A percentile compares a stretch with the other conserved stretches of the same genome.
Conservation (phyloP, 148 eudicot genomes). For the Salicornia ramosissima region DNA sequence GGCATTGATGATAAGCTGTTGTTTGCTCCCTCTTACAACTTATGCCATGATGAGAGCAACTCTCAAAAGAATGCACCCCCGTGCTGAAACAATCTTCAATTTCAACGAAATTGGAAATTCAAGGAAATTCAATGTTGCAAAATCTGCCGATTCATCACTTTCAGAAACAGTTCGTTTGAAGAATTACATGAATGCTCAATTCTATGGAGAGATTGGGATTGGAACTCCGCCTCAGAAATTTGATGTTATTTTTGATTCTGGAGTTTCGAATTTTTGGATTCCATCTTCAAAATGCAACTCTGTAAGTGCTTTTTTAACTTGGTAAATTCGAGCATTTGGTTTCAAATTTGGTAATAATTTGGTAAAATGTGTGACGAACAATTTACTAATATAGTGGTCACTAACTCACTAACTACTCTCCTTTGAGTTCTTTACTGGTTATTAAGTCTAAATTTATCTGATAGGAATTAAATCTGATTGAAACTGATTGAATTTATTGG, state of each 20-base stretch:
- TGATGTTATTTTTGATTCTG: conserved; percentile 76
- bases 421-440: no score
- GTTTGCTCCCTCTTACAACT: conserved; percentile 36
- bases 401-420: no score
- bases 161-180: conserved; percentile 45
- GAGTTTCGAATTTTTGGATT: conserved; percentile 69
- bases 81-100: conserved; percentile 30
- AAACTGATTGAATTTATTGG: no score
- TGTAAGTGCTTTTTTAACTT: conserved; percentile 39
- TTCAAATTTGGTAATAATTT: no score
- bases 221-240: conserved; percentile 84
- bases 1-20: conserved; percentile 26
- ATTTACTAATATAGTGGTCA: no score
- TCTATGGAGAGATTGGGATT: conserved; percentile 68
- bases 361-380: no score
- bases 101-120: conserved; percentile 33
- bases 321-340: no score
- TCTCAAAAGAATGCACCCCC: conserved; percentile 45
- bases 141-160: conserved; percentile 32
- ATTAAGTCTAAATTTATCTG: no score
- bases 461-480: no score
- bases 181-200: conserved; percentile 82
- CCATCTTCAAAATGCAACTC: conserved; percentile 75
- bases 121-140: conserved; percentile 25
- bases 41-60: conserved; percentile 40